Evolutionary conservation across 2,329 filamentous ascomycete genomes (phyloP).

Genomic region (Bipolaris bicolor): DNA sequence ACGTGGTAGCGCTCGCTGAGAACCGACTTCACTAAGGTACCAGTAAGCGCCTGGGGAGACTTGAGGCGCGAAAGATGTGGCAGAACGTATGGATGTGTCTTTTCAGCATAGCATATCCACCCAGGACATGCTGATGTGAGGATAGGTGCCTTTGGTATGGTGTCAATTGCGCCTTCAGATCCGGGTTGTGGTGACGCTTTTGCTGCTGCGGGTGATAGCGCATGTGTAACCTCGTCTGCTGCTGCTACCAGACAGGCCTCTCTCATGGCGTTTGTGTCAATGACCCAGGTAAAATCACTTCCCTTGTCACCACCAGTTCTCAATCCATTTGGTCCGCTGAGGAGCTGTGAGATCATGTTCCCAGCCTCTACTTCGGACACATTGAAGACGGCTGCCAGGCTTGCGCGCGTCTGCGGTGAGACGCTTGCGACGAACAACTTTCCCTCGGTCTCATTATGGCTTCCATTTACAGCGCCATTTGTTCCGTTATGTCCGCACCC

Average conservation of each 20-base stretch:
- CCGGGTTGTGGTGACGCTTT: slow-evolving; percentile 32
- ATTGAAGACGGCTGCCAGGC: slow-evolving; percentile 81
- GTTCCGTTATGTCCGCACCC: not conserved
- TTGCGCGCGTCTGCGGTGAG: slow-evolving; percentile 88
- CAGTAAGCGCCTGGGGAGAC: slow-evolving; percentile 89
- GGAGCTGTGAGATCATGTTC: slow-evolving; percentile 80
- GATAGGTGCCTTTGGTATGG: slow-evolving; percentile 65
- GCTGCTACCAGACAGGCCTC: slow-evolving; percentile 77
- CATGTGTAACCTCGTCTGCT: slow-evolving; percentile 54
- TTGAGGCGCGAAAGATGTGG: slow-evolving; percentile 91
- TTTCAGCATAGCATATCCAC: slow-evolving; percentile 99
- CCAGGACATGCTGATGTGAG: slow-evolving; percentile 92
- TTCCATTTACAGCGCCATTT: slow-evolving; percentile 13
- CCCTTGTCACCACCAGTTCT: slow-evolving; percentile 71
- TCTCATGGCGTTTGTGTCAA: slow-evolving; percentile 85
- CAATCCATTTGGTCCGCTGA: slow-evolving; percentile 73
- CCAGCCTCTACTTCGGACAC: slow-evolving; percentile 76
- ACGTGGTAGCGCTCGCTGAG: slow-evolving; percentile 76
- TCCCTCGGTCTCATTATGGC: slow-evolving; percentile 52
- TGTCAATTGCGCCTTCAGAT: slow-evolving; percentile 49
- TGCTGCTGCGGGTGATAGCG: slow-evolving; percentile 38
- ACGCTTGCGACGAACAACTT: slow-evolving; percentile 91
- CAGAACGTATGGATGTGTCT: slow-evolving; percentile 92
- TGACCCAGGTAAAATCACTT: slow-evolving; percentile 84
- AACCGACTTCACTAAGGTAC: slow-evolving; percentile 86